Percentiles rank a stretch among this genome's conserved stretches.
Conservation (phyloP, 495 filamentous ascomycete species). For the Penicillium mononematosum region DNA sequence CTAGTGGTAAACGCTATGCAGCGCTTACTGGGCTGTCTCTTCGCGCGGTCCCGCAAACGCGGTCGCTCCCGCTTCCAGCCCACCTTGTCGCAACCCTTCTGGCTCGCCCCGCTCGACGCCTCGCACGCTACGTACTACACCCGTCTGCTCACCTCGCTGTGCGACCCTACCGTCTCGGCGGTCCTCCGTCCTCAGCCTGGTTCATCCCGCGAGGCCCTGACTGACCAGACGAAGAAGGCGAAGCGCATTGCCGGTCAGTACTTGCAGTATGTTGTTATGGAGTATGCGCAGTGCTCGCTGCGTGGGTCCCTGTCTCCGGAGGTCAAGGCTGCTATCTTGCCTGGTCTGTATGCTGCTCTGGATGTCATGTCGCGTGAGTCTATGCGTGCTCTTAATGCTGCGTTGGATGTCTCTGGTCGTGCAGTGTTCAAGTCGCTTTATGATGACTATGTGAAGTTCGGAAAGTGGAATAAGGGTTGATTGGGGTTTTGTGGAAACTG, state of each 20-base stretch:
- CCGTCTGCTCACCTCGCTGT: constrained; percentile 71
- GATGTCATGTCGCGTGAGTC: constrained; percentile 65
- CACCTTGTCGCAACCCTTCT: constrained; percentile 40
- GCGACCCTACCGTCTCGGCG: constrained; percentile 73
- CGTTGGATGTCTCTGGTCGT: constrained; percentile 63
- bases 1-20: constrained; percentile 63
- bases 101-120: constrained; percentile 46
- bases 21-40: constrained; percentile 62
- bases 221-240: constrained; percentile 73
- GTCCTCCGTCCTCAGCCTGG: constrained; percentile 52
- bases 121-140: constrained; percentile 62
- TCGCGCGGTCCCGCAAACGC: constrained; percentile 50
- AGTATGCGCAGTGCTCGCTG: constrained; percentile 69
- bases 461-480: constrained; percentile 64
- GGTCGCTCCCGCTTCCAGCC: constrained; percentile 38
- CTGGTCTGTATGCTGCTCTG: constrained; percentile 69
- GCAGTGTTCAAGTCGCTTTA: constrained; percentile 72
- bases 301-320: constrained; percentile 51
- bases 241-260: constrained; percentile 73
- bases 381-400: constrained; percentile 65
- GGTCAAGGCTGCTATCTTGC: constrained; percentile 66
- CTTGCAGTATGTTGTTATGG: constrained; percentile 68
- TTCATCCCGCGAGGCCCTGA: constrained; percentile 50
- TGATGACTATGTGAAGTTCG: constrained; percentile 65
- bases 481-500: constrained; percentile 9